phyloP scores from a whole-genome alignment of 169 alveolate genomes.

The Theileria orientalis region DNA sequence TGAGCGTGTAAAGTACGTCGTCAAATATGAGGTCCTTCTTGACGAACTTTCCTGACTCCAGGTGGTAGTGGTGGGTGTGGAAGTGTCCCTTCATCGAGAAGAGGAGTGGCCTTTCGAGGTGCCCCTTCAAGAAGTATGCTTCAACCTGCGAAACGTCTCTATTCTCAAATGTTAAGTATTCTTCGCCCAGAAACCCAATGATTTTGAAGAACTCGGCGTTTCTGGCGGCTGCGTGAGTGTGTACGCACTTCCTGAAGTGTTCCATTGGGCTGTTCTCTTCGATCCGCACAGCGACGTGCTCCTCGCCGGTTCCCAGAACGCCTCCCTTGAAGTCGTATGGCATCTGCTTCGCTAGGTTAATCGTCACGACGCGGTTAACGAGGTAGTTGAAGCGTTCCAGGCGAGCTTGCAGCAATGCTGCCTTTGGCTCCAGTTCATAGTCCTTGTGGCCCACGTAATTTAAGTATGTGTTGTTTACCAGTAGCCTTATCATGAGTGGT shows the following conservation, averaged over 20 bases:
- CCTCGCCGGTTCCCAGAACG: not conserved
- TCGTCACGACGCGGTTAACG: not conserved
- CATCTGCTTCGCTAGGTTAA: not conserved
- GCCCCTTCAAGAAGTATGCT: not conserved
- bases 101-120: not conserved
- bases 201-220: too few species aligned
- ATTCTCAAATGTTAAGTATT: not conserved
- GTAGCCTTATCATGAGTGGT: not conserved
- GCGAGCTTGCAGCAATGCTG: not conserved
- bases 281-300: not conserved
- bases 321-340: not conserved
- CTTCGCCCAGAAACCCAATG: not conserved
- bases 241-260: not conserved
- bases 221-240: not conserved
- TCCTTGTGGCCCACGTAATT: not conserved
- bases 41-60: not conserved
- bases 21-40: not conserved
- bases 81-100: not conserved
- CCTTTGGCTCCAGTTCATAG: not conserved
- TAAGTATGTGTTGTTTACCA: not conserved
- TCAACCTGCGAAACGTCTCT: not conserved
- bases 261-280: not conserved
- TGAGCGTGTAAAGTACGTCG: not conserved
- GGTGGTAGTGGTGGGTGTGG: not conserved
- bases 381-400: not conserved